Base-by-base conservation (phyloP, 768 basidiomycete genomes). In the Rhizopogon rudus region DNA sequence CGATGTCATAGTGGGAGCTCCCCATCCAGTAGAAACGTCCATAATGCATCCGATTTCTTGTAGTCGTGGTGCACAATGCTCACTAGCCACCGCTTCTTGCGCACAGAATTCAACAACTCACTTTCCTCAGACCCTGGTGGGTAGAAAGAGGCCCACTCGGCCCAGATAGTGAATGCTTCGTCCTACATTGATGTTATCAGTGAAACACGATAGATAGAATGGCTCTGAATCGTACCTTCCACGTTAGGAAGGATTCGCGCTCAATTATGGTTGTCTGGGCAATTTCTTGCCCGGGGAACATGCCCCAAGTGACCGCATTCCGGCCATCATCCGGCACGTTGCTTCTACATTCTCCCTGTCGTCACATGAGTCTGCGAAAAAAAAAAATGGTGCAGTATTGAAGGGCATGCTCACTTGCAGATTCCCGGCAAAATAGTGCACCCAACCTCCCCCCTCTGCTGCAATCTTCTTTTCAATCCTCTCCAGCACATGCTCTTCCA, bases 301-400 rank as follows among this genome's bases (percentile, higher is more conserved):
- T 87, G 54, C 95, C 97, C 97, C 97, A 99, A 1, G 97, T 99
- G 6, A 99, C 97, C 0, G 94, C 95, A 69, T 98, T 98, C 54
- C 91, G 82, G 13, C 83, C 88, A 35, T 81, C 84, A 44, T 87
- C 83, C 1, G 81, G 76, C 22, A 96, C 82, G 66, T 97, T 98
- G 12, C 84, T 93, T 60, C 77, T 75, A 57, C 79, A 84, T 48
- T 92, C 88, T 28, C 91, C 94, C 88, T 93, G 42, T 4, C 54
- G 48, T 12, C 6, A 20, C 40, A 17, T 52, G 5, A 49, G 46
- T 37, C 20, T 20, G 20, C 17, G 16, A 35, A 35, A 35, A 37
- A 35, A 37, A 22, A 48, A 48, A 35, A 16, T 35, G 41, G 39
- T 48, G 33, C 14, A 8, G 44, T 40, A 49, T 8, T 22, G 17